These are phyloP conservation scores for Sequoia sempervirens DNA, from an alignment of 75 land plant genomes.

Conservation along the genomic window DNA sequence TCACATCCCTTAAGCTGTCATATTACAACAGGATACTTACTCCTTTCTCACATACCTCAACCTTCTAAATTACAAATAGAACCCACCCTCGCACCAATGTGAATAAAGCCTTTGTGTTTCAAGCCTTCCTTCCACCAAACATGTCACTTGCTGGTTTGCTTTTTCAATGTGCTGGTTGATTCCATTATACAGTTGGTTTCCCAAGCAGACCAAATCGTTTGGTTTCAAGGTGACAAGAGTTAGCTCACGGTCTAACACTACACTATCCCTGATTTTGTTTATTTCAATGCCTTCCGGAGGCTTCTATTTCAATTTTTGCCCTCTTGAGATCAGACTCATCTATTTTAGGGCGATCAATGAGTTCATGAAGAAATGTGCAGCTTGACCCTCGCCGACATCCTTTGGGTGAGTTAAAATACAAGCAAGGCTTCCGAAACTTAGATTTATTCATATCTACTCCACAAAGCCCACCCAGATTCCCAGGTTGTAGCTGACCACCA, in stretches of 20 bases:
- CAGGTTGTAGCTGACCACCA: constrained; percentile 8
- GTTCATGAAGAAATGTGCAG: constrained; percentile 65
- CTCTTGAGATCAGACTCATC: constrained; percentile 1
- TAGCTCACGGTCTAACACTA: background rate
- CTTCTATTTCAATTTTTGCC: background rate
- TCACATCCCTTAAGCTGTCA: background rate
- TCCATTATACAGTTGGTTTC: background rate
- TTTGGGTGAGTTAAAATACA: constrained; percentile 57
- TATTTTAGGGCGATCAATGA: background rate
- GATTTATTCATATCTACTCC: constrained; percentile 14
- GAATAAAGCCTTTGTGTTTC: no score
- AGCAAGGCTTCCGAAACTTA: constrained; percentile 63
- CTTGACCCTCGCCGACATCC: constrained; percentile 80
- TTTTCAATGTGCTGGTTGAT: background rate
- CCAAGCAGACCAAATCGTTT: constrained; percentile 2
- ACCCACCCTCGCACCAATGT: background rate
- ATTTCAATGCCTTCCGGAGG: constrained; percentile 5
- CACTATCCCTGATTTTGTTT: background rate
- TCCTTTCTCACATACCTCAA: background rate
- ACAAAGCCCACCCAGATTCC: constrained; percentile 3
- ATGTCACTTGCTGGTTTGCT: background rate
- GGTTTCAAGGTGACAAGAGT: background rate
- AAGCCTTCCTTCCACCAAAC: background rate
- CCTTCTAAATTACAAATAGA: background rate
- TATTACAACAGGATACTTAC: background rate